Evolutionary conservation across 164 flowering plant genomes (phyloP).

Genomic region (Vitis cinerea): DNA sequence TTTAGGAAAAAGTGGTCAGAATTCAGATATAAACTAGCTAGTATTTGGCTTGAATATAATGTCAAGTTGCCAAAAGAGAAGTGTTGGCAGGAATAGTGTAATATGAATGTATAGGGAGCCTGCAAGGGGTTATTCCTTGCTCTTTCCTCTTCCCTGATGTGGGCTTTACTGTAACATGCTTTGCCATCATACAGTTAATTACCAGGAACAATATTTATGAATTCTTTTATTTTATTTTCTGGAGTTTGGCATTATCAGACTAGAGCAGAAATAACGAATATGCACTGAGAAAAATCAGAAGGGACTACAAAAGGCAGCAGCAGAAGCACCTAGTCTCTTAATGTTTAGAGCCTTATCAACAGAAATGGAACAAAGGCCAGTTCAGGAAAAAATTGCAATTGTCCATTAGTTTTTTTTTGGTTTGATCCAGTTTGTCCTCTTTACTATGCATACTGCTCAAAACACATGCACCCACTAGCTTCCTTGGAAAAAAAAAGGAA

Average conservation of each 20-base stretch:
- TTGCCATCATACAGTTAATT: not conserved
- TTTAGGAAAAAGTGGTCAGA: conserved; percentile 28
- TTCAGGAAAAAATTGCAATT: too few species aligned
- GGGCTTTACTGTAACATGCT: not conserved
- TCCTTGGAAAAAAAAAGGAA: too few species aligned
- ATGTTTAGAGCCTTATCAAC: too few species aligned
- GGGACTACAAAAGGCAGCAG: too few species aligned
- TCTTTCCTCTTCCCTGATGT: not conserved
- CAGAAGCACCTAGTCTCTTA: too few species aligned
- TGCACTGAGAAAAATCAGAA: not conserved
- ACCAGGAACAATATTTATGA: not conserved
- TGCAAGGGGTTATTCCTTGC: not conserved
- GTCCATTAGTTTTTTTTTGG: too few species aligned
- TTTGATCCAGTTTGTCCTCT: too few species aligned
- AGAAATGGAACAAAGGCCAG: too few species aligned
- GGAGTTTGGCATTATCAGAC: not conserved
- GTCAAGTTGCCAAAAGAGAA: not conserved
- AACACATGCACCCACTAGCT: too few species aligned
- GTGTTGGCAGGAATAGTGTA: not conserved
- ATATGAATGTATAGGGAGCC: not conserved
- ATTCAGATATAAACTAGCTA: not conserved
- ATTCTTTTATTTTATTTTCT: not conserved
- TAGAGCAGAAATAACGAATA: not conserved
- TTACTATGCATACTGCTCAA: too few species aligned
- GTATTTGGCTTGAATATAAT: not conserved